A percentile compares a stretch with the other conserved stretches of the same genome.
Conservation (phyloP, 2,329 filamentous ascomycete species). For the Amphichorda felina region DNA sequence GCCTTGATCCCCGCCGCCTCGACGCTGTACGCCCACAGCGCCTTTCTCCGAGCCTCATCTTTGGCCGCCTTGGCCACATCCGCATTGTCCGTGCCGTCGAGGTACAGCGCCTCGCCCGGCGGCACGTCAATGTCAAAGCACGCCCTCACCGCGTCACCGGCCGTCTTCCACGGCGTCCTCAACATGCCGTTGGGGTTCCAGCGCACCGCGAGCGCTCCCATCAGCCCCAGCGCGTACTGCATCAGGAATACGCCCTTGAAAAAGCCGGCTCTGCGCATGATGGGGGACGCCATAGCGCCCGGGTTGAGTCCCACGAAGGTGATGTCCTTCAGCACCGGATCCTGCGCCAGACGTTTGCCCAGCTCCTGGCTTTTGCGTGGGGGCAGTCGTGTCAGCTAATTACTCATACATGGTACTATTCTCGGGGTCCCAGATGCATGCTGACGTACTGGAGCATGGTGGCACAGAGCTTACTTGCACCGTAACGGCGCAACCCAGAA, state of each 20-base stretch:
- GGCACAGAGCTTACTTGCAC: no score
- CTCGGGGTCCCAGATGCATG: no score
- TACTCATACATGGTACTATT: no score
- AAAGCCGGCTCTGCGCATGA: slow-evolving; percentile 14
- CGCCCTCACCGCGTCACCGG: slow-evolving; percentile 16
- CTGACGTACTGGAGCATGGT: no score
- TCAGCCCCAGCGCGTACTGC: slow-evolving; percentile 12
- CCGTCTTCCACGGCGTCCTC: slow-evolving; percentile 18
- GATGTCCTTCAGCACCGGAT: slow-evolving; percentile 20
- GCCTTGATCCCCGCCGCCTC: slow-evolving; percentile 11
- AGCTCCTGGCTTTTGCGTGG: slow-evolving; percentile 25
- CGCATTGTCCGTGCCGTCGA: slow-evolving; percentile 18
- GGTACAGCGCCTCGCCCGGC: slow-evolving; percentile 17
- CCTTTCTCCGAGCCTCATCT: slow-evolving; percentile 15
- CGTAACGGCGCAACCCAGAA: no score
- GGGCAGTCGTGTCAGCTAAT: no score
- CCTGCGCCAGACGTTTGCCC: slow-evolving; percentile 17
- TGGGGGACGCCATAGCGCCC: slow-evolving; percentile 20
- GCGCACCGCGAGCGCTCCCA: slow-evolving; percentile 10
- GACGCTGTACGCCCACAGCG: slow-evolving; percentile 18
- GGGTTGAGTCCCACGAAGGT: slow-evolving; percentile 24
- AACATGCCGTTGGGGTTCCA: slow-evolving; percentile 16
- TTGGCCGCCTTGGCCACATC: slow-evolving; percentile 15
- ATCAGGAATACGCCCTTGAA: slow-evolving; percentile 9
- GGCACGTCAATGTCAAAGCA: slow-evolving; percentile 15